Base-by-base conservation (phyloP, 805 yeast genomes). In the Kuraishia molischiana region DNA sequence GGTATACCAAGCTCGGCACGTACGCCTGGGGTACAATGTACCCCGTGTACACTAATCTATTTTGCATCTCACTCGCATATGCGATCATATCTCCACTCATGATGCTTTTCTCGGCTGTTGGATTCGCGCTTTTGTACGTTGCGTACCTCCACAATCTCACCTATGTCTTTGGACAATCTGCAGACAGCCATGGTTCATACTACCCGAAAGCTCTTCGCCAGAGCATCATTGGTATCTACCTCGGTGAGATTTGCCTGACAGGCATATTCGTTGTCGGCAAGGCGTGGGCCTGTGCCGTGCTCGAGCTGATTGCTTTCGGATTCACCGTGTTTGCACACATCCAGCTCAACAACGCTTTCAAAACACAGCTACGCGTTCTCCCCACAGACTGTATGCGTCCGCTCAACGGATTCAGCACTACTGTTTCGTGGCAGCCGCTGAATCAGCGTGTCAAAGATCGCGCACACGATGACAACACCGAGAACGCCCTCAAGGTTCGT, bases 221-320 rank as follows among this genome's bases (percentile, higher is more conserved):
- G 62, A 80, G 94, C 1, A 70, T 90, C 54, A 79, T 79, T 29
- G 98, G 98, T 41, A 58, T 92, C 32, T 90, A 90, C 56, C 56
- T 90, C 33, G 95, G 95, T 29, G 89, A 90, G 59, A 61, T 87
- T 18, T 85, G 95, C 65, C 50, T 92, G 44, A 55, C 92, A 38
- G 97, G 96, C 39, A 59, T 92, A 39, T 89, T 86, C 54, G 84
- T 76, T 14, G 94, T 90, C 39, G 87, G 94, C 43, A 85, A 85
- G 66, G 82, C 94, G 31, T 90, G 96, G 96, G 97, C 96, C 33
- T 95, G 96, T 28, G 69, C 87, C 45, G 84, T 79, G 3, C 60
- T 90, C 38, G 85, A 83, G 56, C 78, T 76, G 2, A 66, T 89
- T 37, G 66, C 81, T 31, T 50, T 85, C 11, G 72, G 69, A 6